Conservation (phyloP, 192 early-diverging fungal species). For the Backusella sp. region DNA sequence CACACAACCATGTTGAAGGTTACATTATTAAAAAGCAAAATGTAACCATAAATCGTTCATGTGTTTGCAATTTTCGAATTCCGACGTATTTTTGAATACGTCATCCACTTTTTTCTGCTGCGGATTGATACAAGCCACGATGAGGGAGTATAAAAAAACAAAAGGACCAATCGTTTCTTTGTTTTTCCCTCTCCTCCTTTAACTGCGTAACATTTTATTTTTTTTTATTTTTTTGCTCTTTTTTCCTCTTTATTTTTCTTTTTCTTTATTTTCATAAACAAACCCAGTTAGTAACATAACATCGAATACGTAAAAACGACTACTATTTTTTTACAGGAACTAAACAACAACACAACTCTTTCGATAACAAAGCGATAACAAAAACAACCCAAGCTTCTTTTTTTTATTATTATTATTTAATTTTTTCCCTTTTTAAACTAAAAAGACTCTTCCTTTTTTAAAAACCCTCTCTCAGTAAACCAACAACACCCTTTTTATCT, state of each 20-base stretch:
- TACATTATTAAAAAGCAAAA: background rate
- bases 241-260: background rate
- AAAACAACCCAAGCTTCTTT: background rate
- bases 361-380: background rate
- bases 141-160: constrained; percentile 3
- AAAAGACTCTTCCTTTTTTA: background rate
- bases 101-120: background rate
- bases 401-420: background rate
- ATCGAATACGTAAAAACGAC: background rate
- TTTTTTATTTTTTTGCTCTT: constrained; percentile 6
- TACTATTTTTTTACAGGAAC: background rate
- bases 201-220: constrained; percentile 5
- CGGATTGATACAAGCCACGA: constrained; percentile 1
- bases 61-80: background rate
- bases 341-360: too few species aligned
- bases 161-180: constrained; percentile 1
- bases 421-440: background rate
- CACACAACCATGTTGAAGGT: background rate
- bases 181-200: background rate
- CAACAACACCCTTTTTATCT: background rate
- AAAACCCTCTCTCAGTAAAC: background rate
- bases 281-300: background rate
- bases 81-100: background rate
- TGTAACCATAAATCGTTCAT: constrained; percentile 6
- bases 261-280: constrained; percentile 7